These are phyloP conservation scores for Inga oerstediana DNA, from an alignment of 306 rosid genomes.

Conservation along the genomic window DNA sequence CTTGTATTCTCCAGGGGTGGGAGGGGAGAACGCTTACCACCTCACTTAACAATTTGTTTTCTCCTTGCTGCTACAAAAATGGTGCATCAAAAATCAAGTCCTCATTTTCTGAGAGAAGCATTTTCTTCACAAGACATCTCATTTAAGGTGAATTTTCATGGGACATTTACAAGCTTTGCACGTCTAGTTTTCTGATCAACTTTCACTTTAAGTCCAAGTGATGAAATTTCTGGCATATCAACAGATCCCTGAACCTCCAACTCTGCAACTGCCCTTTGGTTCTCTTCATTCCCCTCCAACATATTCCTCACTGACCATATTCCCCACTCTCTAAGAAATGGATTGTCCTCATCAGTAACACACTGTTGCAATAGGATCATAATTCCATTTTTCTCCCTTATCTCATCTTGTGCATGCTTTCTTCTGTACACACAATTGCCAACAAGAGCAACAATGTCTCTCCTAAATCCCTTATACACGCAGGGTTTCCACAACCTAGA, in stretches of 20 bases:
- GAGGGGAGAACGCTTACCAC: too few relatives aligned
- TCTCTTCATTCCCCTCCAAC: slow-evolving; percentile 73
- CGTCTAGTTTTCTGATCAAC: slow-evolving; percentile 63
- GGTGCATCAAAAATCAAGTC: not conserved
- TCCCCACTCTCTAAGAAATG: slow-evolving; percentile 89
- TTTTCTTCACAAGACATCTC: slow-evolving; percentile 13
- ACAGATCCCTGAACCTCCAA: slow-evolving; percentile 71
- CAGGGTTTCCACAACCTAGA: slow-evolving; percentile 47
- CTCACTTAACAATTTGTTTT: not conserved
- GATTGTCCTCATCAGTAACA: slow-evolving; percentile 82
- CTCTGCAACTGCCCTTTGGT: slow-evolving; percentile 68
- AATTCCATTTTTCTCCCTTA: slow-evolving; percentile 58
- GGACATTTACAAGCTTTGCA: slow-evolving; percentile 69
- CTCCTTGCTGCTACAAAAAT: not conserved
- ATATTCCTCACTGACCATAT: slow-evolving; percentile 77
- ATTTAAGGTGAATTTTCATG: slow-evolving; percentile 30
- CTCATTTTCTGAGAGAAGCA: not conserved
- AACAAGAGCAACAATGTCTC: slow-evolving; percentile 70
- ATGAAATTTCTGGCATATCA: slow-evolving; percentile 64
- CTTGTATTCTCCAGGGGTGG: too few relatives aligned
- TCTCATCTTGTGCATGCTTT: slow-evolving; percentile 66
- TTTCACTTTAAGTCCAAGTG: slow-evolving; percentile 76
- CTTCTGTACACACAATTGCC: slow-evolving; percentile 71
- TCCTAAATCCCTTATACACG: slow-evolving; percentile 73
- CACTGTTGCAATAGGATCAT: slow-evolving; percentile 72